Base-by-base conservation (phyloP, 192 early-diverging fungal species). In the Backusella tarrabulga region DNA sequence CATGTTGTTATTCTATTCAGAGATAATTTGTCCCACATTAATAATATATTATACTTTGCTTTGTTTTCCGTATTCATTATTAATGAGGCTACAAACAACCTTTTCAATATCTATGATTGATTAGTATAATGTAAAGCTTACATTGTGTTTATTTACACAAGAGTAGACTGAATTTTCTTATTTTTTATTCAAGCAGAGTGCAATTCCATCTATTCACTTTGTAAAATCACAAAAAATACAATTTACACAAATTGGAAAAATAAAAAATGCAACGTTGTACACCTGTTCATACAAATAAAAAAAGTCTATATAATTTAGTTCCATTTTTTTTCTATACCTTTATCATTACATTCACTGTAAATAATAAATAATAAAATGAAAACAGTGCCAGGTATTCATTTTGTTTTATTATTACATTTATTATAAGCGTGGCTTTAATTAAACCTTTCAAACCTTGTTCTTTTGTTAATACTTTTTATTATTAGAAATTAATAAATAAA, bases 1-100 rank as follows among this genome's bases (percentile, higher is more conserved):
- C 67, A 68, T 63, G 56, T 63, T 23, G 29, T 23, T 63, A 29
- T 63, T 63, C 56, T 63, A 63, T 63, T 63, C 56, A 63, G 23
- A 63, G 56, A n/a, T 68, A 34, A 36, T 19, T 68, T 68, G 67
- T 68, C 29, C 26, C 34, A 68, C 67, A 68, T 68, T 68, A 68
- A 68, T 36, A 68, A 68, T 68, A 34, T 68, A 68, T 35, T 68
- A 19, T 68, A 19, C 56, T 29, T 63, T 63, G 23, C 56, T 63
- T 60, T 63, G 26, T 63, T 29, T 63, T 63, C 56, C 11, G 14
- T 26, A 29, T 29, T 63, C 56, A 14, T 63, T 63, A 29, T 63
- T 63, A 63, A 29, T 23, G 4, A 63, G 56, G 3, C 11, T 23
- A 26, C 11, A 26, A 26, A 14, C 12, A 63, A 12, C 11, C 29